Base-by-base conservation (phyloP, 306 rosid species). In the Dalbergia cochinchinensis region DNA sequence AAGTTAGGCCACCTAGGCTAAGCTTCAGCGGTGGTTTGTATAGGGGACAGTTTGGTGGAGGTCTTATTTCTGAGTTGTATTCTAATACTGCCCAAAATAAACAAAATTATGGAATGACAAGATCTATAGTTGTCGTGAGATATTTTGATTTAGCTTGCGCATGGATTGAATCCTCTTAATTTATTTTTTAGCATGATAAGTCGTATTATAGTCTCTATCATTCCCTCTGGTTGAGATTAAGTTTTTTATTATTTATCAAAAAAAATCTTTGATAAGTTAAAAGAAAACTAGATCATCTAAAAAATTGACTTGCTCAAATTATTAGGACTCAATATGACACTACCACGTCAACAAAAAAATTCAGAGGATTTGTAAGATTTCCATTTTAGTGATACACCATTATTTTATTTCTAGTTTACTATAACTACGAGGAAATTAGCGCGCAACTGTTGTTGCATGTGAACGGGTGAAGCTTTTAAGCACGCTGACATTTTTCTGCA, bases 61-160 rank as follows among this genome's bases (percentile, higher is more conserved):
- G 57, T 15, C 18, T 15, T 51, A 10, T 73, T 73, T 73, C 55
- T 20, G 57, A 58, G n/a, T 26, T 59, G 68, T 42, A 22, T 72
- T 55, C 14, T 19, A 39, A 55, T 55, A 55, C 0, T 71, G 8
- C 48, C 54, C 9, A 20, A 72, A 18, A 41, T 0, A 58, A 34
- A 20, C 42, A 58, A 39, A 41, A 41, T 22, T 60, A 44, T 44
- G 44, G 79, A 60, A 61, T 44, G 15, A 14, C 11, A 53, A 5
- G 7, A 57, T 41, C 45, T 10, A 15, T 20, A 20, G 22, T 20
- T 20, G 0, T 0, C 44, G n/a, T 22, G 44, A 42, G 53, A 12
- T 22, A 8, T 45, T 11, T 19, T 19, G 5, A 19, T n/a, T 57
- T 16, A 20, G 63, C 5, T 57, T 20, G 33, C 0, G 31, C 31